A percentile compares a stretch with the other conserved stretches of the same genome.
Evolutionary conservation across 306 rosid species (phyloP).

Genomic region (Rosa lucieae): DNA sequence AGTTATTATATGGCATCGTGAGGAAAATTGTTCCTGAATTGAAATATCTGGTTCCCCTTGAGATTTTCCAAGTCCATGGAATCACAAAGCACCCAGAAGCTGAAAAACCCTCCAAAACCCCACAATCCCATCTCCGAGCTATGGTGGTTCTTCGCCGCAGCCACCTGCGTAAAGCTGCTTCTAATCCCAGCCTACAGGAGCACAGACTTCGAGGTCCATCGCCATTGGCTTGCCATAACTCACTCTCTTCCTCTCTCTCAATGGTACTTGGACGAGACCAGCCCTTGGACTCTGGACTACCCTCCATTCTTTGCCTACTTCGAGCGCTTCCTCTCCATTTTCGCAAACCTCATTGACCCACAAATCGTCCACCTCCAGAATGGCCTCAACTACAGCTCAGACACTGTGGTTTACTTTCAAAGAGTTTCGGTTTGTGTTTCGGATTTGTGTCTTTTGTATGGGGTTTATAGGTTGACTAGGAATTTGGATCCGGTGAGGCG

Average conservation of each 20-base stretch:
- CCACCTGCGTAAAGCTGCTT: slow-evolving; percentile 68
- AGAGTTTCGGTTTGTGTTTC: slow-evolving; percentile 63
- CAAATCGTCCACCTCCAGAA: slow-evolving; percentile 63
- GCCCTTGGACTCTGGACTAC: slow-evolving; percentile 92
- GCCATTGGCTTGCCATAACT: slow-evolving; percentile 80
- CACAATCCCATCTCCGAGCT: slow-evolving; percentile 12
- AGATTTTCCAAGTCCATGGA: slow-evolving; percentile 4
- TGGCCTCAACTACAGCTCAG: slow-evolving; percentile 61
- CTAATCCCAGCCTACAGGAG: slow-evolving; percentile 78
- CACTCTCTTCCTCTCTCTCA: slow-evolving; percentile 83
- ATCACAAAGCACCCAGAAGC: slow-evolving; percentile 2
- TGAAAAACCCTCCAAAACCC: slow-evolving; percentile 5
- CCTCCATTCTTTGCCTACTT: slow-evolving; percentile 85
- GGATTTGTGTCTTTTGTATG: slow-evolving; percentile 71
- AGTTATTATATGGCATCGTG: too few relatives aligned
- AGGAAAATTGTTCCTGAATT: too few relatives aligned
- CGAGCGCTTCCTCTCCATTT: slow-evolving; percentile 61
- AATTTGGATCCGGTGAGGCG: slow-evolving; percentile 52
- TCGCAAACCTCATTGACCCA: slow-evolving; percentile 64
- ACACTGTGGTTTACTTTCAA: slow-evolving; percentile 60
- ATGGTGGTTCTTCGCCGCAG: slow-evolving; percentile 68
- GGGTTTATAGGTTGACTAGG: slow-evolving; percentile 53
- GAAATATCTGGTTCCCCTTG: too few relatives aligned
- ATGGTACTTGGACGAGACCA: slow-evolving; percentile 83
- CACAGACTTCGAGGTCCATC: slow-evolving; percentile 91